Conservation (phyloP, 2,329 filamentous ascomycete genomes). For the Fusarium bactridioides region DNA sequence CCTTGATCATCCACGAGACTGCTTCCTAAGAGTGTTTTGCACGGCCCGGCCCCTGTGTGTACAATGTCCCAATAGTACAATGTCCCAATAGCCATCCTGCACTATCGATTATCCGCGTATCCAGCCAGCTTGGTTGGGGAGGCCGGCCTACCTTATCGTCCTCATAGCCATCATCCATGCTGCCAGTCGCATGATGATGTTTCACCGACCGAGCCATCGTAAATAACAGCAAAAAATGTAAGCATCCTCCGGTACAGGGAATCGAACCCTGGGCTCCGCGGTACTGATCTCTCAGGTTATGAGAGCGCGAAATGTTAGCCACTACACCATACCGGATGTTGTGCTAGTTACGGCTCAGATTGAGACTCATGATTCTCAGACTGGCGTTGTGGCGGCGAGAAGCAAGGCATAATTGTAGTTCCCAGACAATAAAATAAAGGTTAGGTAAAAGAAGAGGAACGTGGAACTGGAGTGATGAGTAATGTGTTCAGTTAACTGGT, state of each 20-base stretch:
- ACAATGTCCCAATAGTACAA: neutral
- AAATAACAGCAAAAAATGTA: no score
- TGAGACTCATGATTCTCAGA: neutral
- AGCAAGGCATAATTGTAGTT: neutral
- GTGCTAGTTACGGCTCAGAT: accelerated
- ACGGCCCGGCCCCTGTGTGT: neutral
- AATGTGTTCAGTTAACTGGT: neutral
- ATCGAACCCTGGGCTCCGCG: constrained; percentile 43
- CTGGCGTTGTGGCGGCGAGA: neutral
- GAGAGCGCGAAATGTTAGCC: constrained; percentile 47
- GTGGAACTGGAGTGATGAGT: no score
- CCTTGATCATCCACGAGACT: neutral
- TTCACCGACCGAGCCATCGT: neutral
- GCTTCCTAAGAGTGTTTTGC: neutral
- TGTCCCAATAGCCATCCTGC: neutral
- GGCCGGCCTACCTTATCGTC: no score
- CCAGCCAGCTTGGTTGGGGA: neutral
- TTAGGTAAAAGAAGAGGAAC: neutral
- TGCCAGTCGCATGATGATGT: no score
- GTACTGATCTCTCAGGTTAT: constrained; percentile 37
- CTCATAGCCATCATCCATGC: neutral
- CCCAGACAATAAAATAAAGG: no score
- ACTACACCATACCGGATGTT: constrained; percentile 45
- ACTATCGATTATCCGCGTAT: neutral
- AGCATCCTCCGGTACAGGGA: constrained; percentile 38